Evolutionary conservation across 1,139 yeast species (phyloP), one percentile per base, ranked within the genome.

Genomic region (Blastobotrys arbuscula): DNA sequence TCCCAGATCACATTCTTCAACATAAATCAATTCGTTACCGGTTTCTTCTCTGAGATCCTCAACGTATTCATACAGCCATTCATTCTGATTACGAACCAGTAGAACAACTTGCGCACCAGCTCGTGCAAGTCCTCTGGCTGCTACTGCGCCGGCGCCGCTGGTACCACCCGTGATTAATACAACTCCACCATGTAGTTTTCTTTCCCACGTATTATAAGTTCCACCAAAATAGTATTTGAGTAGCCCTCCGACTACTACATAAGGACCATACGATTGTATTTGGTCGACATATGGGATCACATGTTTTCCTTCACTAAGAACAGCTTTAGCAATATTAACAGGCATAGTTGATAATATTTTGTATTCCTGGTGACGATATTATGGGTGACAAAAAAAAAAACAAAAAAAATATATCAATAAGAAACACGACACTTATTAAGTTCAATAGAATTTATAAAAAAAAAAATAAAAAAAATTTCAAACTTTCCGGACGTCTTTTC

Each of bases 151-250:
- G 51, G 88, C 66, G 0, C 98, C 97, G 2, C 94, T 76, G 0
- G 98, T 92, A 1, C 95, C 98, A 6, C 98, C 53, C 0, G 90
- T 83, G 10, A 83, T 72, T 44, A 92, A 72, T 58, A 79, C 86
- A 10, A 92, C 97, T 58, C 84, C 81, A 2, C 98, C 97, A 62
- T 92, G 96, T 66, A 92, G 70, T 55, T 89, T 90, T 51, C 97
- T 74, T 55, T 87, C 95, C 95, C 96, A 89, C 0, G 89, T 84
- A 66, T 89, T 92, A 21, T 75, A 59, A 1, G 87, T 67, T 2
- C 97, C 97, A 36, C 82, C 76, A 59, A 84, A 82, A 68, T 84
- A 87, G 63, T 78, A 79, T 63, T 90, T 90, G 45, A 79, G 50
- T 1, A 75, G 74, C 0, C 71, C 77, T 0, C 75, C 66, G 0